Percentiles rank a stretch among this genome's conserved stretches.
Evolutionary conservation across 2,329 filamentous ascomycete species (phyloP).

Genomic region (Mycogone perniciosa): DNA sequence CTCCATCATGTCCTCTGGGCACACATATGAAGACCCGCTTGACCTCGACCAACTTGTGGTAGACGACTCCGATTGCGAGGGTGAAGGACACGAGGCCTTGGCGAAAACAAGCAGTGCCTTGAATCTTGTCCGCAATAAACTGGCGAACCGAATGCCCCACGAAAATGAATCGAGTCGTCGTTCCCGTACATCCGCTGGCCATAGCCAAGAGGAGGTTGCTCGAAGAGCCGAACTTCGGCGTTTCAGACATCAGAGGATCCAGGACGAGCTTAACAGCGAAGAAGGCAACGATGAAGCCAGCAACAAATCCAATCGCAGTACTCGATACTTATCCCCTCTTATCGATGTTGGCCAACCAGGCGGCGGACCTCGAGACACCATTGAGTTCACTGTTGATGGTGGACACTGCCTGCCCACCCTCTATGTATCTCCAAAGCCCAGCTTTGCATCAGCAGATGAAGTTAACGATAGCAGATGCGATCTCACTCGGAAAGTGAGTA

Average conservation of each 20-base stretch:
- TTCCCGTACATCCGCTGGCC: constrained; percentile 37
- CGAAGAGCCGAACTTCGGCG: constrained; percentile 50
- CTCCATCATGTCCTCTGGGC: not conserved
- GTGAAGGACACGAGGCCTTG: constrained; percentile 19
- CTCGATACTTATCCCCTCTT: constrained; percentile 20
- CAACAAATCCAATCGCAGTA: constrained; percentile 21
- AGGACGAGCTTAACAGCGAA: constrained; percentile 48
- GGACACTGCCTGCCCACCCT: not conserved
- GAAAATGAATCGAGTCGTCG: constrained; percentile 35
- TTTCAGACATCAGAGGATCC: constrained; percentile 51
- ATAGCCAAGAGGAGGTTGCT: constrained; percentile 47
- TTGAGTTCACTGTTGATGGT: constrained; percentile 36
- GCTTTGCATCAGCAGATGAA: not conserved
- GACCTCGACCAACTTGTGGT: constrained; percentile 27
- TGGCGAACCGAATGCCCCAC: constrained; percentile 41
- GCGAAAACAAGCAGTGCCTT: constrained; percentile 35
- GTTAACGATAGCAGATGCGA: not conserved
- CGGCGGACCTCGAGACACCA: constrained; percentile 42
- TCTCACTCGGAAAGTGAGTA: not conserved
- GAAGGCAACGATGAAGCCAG: constrained; percentile 30
- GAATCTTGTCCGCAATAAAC: constrained; percentile 37
- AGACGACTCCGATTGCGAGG: constrained; percentile 37
- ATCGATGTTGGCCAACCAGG: constrained; percentile 25
- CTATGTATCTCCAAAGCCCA: not conserved
- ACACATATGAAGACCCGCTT: constrained; percentile 16